Base-by-base conservation (phyloP, 345 rosid species). In the Eutrema japonicum region DNA sequence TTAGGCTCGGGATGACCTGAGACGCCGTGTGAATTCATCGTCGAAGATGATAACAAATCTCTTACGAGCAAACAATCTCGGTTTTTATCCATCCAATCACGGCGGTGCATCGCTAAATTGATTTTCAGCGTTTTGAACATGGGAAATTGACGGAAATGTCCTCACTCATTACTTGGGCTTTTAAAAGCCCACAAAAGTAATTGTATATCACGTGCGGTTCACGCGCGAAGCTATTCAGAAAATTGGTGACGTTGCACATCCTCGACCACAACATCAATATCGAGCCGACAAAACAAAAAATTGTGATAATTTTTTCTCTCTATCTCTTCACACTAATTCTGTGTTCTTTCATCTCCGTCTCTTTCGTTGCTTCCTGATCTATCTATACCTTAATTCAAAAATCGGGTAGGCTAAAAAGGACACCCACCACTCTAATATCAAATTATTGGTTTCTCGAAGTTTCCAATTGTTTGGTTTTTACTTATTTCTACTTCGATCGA, bases 1-100 rank as follows among this genome's bases (percentile, higher is more conserved):
- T 36, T 30, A 59, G 78, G 58, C 18, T 66, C 68, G 40, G 71
- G 66, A 26, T 49, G 13, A 55, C 85, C 57, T 10, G 83, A 8
- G 56, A 16, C 71, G 45, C 71, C 58, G 71, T 40, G 82, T 62
- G 53, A 61, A 58, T 64, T 54, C 79, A 83, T 66, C 78, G 75
- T 54, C 51, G 80, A 7, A 7, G 73, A 14, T 37, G 18, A 33
- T 26, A 8, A 16, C 5, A 46, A 18, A 49, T 33, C 2, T n/a
- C 7, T 45, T 18, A 0, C 32, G 6, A 16, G 8, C 63, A 6
- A 1, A 18, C 22, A 18, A 18, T 18, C 22, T 18, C 26, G 26
- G 26, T 22, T 22, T 22, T 1, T 22, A 22, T 22, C 26, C 1
- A 22, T 22, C 26, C 26, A 22, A 22, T 37, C 12, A 66, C 46